Percentiles rank a stretch among this genome's conserved stretches.
Evolutionary conservation across 139 green algal species (phyloP).

Genomic region (Zygnema circumcarinatum): DNA sequence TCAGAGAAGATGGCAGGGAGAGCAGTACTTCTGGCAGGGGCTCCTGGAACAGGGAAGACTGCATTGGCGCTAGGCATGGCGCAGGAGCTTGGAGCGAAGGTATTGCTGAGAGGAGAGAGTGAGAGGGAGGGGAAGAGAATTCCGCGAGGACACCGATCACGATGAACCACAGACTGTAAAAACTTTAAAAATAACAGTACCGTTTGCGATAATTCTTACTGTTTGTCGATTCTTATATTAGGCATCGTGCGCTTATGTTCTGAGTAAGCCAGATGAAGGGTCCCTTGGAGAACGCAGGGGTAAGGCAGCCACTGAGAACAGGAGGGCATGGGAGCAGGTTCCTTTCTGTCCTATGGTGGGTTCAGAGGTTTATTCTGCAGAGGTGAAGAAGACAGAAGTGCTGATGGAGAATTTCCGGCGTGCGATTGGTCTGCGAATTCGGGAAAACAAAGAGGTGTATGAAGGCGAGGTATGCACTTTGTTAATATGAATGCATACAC

Average conservation of each 20-base stretch:
- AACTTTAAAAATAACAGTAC: too few species aligned
- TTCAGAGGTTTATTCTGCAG: conserved; percentile 94
- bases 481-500: background rate
- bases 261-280: too few species aligned
- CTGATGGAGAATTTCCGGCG: conserved; percentile 99
- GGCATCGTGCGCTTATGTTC: too few species aligned
- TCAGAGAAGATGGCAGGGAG: conserved; percentile 96
- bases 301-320: too few species aligned
- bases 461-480: conserved; percentile 88
- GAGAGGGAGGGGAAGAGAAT: too few species aligned
- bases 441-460: conserved; percentile 99
- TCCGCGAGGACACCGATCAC: too few species aligned
- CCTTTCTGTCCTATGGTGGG: conserved; percentile 99
- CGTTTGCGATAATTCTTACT: too few species aligned
- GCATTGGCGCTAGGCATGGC: conserved; percentile 96
- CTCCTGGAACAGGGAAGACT: conserved; percentile 97
- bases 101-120: conserved; percentile 23
- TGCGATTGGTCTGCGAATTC: conserved; percentile 97
- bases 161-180: too few species aligned
- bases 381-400: conserved; percentile 99
- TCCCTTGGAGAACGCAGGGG: too few species aligned
- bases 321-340: conserved; percentile 67
- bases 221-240: too few species aligned
- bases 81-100: conserved; percentile 88
- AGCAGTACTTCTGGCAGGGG: conserved; percentile 90